phyloP scores from a whole-genome alignment of 257 asterid species.

The Solanum gracilifrons region DNA sequence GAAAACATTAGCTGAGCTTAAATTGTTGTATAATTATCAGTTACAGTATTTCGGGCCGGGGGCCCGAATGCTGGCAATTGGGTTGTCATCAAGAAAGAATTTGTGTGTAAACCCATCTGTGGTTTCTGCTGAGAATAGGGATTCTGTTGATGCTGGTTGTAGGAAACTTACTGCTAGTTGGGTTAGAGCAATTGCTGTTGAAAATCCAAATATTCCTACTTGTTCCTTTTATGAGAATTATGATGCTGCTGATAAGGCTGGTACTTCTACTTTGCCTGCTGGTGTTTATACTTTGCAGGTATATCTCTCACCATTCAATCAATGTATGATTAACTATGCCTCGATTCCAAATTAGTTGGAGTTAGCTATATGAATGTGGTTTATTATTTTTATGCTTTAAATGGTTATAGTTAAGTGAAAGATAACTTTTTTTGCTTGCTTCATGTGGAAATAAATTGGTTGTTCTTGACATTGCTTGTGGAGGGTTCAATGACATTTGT shows the following conservation, averaged over 20 bases:
- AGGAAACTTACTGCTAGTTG: conserved; percentile 92
- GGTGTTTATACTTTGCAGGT: conserved; percentile 97
- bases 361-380: background rate
- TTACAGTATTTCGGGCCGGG: conserved; percentile 50
- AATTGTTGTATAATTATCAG: conserved; percentile 63
- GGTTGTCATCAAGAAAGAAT: conserved; percentile 92
- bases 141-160: conserved; percentile 92
- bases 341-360: background rate
- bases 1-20: conserved; percentile 89
- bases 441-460: background rate
- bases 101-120: conserved; percentile 80
- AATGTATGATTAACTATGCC: background rate
- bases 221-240: conserved; percentile 74
- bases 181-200: conserved; percentile 72
- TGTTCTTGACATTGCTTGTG: background rate
- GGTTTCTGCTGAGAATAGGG: conserved; percentile 83
- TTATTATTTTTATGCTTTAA: background rate
- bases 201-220: conserved; percentile 59
- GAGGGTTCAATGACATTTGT: background rate
- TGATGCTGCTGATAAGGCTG: conserved; percentile 47
- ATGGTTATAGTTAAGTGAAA: background rate
- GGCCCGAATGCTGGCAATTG: conserved; percentile 68
- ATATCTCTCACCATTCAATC: background rate
- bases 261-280: conserved; percentile 78
- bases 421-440: background rate